These are phyloP conservation scores for Arthrocladium fulminans DNA, from an alignment of 2,329 filamentous ascomycete species.

Conservation along the genomic window DNA sequence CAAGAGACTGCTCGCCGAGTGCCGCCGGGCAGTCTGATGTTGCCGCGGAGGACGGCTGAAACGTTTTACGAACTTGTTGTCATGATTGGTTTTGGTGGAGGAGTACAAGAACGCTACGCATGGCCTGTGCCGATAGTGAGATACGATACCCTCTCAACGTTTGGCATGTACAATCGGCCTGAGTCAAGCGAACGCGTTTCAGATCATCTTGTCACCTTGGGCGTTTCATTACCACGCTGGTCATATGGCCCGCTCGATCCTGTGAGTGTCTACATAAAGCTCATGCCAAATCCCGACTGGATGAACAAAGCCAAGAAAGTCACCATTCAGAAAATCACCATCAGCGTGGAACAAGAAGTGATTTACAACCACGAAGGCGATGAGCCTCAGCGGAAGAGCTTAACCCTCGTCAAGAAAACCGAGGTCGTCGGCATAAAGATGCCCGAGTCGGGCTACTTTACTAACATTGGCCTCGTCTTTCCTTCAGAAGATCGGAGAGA, in stretches of 20 bases:
- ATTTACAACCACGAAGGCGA: constrained; percentile 98
- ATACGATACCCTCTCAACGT: constrained; percentile 95
- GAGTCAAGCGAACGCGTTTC: constrained; percentile 77
- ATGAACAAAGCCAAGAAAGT: constrained; percentile 82
- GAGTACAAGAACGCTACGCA: constrained; percentile 77
- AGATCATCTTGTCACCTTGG: constrained; percentile 84
- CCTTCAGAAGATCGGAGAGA: constrained; percentile 83
- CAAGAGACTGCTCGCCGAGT: constrained; percentile 84
- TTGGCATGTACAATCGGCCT: constrained; percentile 98
- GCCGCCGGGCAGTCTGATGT: constrained; percentile 81
- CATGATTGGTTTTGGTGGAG: constrained; percentile 82
- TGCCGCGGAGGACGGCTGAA: constrained; percentile 88
- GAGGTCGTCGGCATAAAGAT: constrained; percentile 74
- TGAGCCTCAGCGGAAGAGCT: constrained; percentile 82
- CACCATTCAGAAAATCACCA: constrained; percentile 86
- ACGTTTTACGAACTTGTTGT: constrained; percentile 96
- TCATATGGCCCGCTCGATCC: constrained; percentile 93
- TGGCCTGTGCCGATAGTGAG: constrained; percentile 85
- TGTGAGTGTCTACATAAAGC: constrained; percentile 89
- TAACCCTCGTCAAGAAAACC: constrained; percentile 74
- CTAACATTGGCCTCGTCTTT: constrained; percentile 83
- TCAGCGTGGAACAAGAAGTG: constrained; percentile 92
- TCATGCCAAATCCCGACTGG: constrained; percentile 89
- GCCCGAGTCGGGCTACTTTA: constrained; percentile 85
- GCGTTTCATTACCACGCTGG: constrained; percentile 87